Conservation (phyloP, 106 monocot genomes). For the Allium cepa region DNA sequence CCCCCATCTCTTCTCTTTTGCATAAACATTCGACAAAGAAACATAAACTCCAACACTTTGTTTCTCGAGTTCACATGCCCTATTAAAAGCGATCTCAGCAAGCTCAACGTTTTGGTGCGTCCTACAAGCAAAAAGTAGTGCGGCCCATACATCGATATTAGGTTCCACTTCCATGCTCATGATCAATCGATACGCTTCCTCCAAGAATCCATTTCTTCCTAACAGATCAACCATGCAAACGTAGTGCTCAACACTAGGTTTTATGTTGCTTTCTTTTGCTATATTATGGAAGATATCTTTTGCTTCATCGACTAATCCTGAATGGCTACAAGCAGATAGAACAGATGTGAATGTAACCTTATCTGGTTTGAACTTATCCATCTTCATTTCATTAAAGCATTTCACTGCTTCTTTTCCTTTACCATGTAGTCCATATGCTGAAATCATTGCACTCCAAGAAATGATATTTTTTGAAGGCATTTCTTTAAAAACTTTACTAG, state of each 20-base stretch:
- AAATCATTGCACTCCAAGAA: conserved; percentile 47
- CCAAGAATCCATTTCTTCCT: conserved; percentile 31
- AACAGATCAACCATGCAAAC: conserved; percentile 40
- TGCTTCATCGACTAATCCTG: conserved; percentile 28
- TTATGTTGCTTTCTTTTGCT: conserved; percentile 9
- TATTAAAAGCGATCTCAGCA: conserved; percentile 32
- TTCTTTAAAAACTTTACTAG: conserved; percentile 28
- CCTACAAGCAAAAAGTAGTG: conserved; percentile 41
- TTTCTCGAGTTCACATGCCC: conserved; percentile 19
- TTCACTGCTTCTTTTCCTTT: conserved; percentile 33
- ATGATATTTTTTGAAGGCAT: conserved; percentile 34
- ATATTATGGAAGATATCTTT: conserved; percentile 32
- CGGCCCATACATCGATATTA: conserved; percentile 44
- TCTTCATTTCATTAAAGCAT: conserved; percentile 28
- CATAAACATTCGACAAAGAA: conserved; percentile 38
- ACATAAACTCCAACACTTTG: conserved; percentile 25
- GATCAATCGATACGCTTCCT: conserved; percentile 35
- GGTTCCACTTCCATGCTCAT: conserved; percentile 26
- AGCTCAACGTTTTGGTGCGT: conserved; percentile 34
- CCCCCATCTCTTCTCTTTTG: conserved; percentile 32
- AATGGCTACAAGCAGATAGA: conserved; percentile 50
- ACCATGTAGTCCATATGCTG: conserved; percentile 49
- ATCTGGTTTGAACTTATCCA: conserved; percentile 21
- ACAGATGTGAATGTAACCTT: conserved; percentile 33
- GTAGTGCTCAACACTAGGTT: conserved; percentile 27